Conservation (phyloP, 1,284 basidiomycete genomes). For the Melampsora occidentalis region DNA sequence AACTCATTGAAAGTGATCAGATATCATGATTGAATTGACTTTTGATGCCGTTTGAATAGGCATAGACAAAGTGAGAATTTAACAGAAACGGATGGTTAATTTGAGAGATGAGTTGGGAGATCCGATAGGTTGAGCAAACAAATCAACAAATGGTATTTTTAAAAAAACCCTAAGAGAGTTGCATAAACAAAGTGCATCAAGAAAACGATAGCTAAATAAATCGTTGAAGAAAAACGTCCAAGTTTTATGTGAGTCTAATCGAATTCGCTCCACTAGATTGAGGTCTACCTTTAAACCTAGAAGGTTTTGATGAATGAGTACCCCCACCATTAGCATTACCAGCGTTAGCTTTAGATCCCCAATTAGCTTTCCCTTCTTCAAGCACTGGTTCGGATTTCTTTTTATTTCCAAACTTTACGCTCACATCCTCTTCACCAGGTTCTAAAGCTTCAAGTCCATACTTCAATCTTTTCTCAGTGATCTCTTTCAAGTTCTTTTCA, state of each 20-base stretch:
- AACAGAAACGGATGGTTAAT: too few relatives aligned
- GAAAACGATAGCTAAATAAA: too few relatives aligned
- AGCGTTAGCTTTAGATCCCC: neutral
- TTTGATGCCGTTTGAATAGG: too few relatives aligned
- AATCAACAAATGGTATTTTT: too few relatives aligned
- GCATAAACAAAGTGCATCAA: too few relatives aligned
- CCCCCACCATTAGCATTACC: neutral
- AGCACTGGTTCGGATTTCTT: neutral
- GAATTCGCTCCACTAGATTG: conserved; percentile 14
- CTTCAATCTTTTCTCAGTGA: neutral
- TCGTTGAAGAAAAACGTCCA: too few relatives aligned
- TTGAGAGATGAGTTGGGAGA: too few relatives aligned
- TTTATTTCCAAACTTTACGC: neutral
- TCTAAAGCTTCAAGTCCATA: neutral
- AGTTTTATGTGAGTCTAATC: neutral
- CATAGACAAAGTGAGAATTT: too few relatives aligned
- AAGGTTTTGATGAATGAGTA: neutral
- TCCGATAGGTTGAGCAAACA: too few relatives aligned
- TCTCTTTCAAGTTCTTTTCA: neutral
- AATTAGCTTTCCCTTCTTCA: conserved; percentile 3
- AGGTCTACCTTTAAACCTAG: conserved; percentile 7
- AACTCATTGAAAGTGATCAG: too few relatives aligned
- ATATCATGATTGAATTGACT: too few relatives aligned
- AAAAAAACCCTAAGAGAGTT: too few relatives aligned
- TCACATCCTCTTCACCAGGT: neutral